A percentile compares a stretch with the other conserved stretches of the same genome.
Conservation (phyloP, 2,329 filamentous ascomycete genomes). For the Penicillium glabrum region DNA sequence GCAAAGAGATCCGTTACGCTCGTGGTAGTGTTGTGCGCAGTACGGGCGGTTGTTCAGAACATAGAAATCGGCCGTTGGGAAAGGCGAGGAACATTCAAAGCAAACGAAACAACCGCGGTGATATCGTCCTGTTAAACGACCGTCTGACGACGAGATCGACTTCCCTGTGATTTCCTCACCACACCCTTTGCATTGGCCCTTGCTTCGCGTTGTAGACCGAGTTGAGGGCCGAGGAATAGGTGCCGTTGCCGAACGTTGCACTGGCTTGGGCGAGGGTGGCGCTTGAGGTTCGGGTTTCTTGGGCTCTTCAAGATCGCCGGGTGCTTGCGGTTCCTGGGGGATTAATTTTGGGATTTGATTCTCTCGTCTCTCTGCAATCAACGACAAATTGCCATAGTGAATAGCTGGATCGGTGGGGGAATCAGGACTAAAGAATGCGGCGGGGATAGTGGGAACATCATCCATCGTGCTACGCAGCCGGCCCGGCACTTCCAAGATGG, state of each 20-base stretch:
- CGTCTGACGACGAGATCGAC: slow-evolving; percentile 90
- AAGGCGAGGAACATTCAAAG: slow-evolving; percentile 75
- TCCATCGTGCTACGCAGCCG: slow-evolving; percentile 24
- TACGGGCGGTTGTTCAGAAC: slow-evolving; percentile 84
- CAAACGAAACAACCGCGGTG: slow-evolving; percentile 96
- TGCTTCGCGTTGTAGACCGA: slow-evolving; percentile 48
- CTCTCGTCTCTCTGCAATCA: slow-evolving; percentile 26
- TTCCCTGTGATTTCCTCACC: slow-evolving; percentile 77
- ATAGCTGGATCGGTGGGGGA: slow-evolving; percentile 52
- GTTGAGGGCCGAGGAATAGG: slow-evolving; percentile 43
- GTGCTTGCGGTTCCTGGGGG: slow-evolving; percentile 3
- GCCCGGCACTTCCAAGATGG: slow-evolving; percentile 37
- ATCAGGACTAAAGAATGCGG: slow-evolving; percentile 38
- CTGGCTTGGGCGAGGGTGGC: slow-evolving; percentile 28
- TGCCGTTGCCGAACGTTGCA: slow-evolving; percentile 25
- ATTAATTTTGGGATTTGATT: neutral
- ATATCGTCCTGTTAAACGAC: slow-evolving; percentile 86
- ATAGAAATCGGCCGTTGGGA: slow-evolving; percentile 87
- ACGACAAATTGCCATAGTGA: slow-evolving; percentile 40
- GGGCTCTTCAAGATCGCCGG: neutral
- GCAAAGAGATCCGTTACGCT: slow-evolving; percentile 84
- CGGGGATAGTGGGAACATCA: slow-evolving; percentile 33
- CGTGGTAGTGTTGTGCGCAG: slow-evolving; percentile 90
- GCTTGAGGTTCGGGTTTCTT: slow-evolving; percentile 1
- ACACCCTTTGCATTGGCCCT: slow-evolving; percentile 83